A percentile compares a stretch with the other conserved stretches of the same genome.
Conservation (phyloP, 202 grass and related monocot genomes). For the Dendrocalamus latiflorus region DNA sequence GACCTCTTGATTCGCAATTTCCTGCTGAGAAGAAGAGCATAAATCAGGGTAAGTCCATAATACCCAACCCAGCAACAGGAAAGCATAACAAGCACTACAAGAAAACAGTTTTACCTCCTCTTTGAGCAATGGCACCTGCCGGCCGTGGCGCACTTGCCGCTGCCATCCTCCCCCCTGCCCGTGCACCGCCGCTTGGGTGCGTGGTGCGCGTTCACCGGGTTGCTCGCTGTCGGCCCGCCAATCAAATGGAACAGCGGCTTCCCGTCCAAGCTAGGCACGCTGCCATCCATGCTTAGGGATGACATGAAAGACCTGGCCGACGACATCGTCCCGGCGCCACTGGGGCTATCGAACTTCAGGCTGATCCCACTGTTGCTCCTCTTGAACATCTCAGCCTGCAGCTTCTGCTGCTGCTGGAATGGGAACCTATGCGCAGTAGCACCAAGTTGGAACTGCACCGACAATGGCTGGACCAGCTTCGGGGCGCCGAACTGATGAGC, state of each 20-base stretch:
- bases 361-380: slow-evolving; percentile 69
- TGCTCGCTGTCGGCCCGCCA: slow-evolving; percentile 44
- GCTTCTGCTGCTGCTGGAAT: slow-evolving; percentile 62
- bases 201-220: slow-evolving; percentile 47
- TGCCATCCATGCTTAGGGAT: slow-evolving; percentile 83
- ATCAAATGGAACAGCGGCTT: slow-evolving; percentile 72
- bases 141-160: slow-evolving; percentile 52
- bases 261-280: slow-evolving; percentile 72
- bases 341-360: slow-evolving; percentile 74
- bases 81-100: background rate
- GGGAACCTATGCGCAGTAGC: slow-evolving; percentile 40
- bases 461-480: slow-evolving; percentile 49
- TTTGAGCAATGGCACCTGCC: slow-evolving; percentile 92
- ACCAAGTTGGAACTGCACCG: slow-evolving; percentile 55
- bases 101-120: slow-evolving; percentile 57
- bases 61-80: slow-evolving; percentile 1
- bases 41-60: slow-evolving; percentile 11
- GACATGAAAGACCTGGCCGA: slow-evolving; percentile 74
- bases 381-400: slow-evolving; percentile 82
- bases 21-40: slow-evolving; percentile 34
- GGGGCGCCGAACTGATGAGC: slow-evolving; percentile 27
- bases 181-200: slow-evolving; percentile 56
- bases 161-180: slow-evolving; percentile 60
- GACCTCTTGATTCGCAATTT: slow-evolving; percentile 89
- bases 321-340: slow-evolving; percentile 46